Evolutionary conservation across 345 rosid genomes (phyloP).

Genomic region (Brassica napus): DNA sequence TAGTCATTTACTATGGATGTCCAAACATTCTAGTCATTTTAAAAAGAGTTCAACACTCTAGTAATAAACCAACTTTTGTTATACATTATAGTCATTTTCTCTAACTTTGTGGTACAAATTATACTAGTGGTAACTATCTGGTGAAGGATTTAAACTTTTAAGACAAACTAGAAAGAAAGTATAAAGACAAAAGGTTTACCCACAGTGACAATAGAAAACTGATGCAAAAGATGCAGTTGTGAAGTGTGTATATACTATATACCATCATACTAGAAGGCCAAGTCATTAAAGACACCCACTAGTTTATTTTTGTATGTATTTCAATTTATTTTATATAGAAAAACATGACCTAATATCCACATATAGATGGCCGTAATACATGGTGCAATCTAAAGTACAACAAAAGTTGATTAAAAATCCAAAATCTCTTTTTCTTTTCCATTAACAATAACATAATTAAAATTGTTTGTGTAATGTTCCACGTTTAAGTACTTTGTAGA

Average conservation of each 20-base stretch:
- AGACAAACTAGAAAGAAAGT: too few relatives aligned
- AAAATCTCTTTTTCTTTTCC: constrained; percentile 15
- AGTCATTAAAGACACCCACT: constrained; percentile 23
- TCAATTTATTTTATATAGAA: neutral
- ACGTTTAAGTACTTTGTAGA: constrained; percentile 33
- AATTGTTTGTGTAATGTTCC: constrained; percentile 23
- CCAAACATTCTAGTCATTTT: too few relatives aligned
- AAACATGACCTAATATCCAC: constrained; percentile 32
- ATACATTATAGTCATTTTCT: too few relatives aligned
- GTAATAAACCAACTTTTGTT: too few relatives aligned
- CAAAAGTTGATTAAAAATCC: constrained; percentile 27
- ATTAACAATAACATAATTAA: constrained; percentile 3
- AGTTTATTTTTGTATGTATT: constrained; percentile 22
- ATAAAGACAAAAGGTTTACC: too few relatives aligned
- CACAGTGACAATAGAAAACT: too few relatives aligned
- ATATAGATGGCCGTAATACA: constrained; percentile 31
- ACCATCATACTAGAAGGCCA: constrained; percentile 31
- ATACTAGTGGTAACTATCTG: too few relatives aligned
- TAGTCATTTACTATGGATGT: too few relatives aligned
- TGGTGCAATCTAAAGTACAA: constrained; percentile 42
- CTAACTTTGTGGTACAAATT: too few relatives aligned
- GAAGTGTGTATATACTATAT: constrained; percentile 27
- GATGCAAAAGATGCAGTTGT: constrained; percentile 19
- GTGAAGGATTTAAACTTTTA: too few relatives aligned
- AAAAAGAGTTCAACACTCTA: too few relatives aligned